Evolutionary conservation across 129 eudicot species (phyloP).

Genomic region (Erigeron canadensis): DNA sequence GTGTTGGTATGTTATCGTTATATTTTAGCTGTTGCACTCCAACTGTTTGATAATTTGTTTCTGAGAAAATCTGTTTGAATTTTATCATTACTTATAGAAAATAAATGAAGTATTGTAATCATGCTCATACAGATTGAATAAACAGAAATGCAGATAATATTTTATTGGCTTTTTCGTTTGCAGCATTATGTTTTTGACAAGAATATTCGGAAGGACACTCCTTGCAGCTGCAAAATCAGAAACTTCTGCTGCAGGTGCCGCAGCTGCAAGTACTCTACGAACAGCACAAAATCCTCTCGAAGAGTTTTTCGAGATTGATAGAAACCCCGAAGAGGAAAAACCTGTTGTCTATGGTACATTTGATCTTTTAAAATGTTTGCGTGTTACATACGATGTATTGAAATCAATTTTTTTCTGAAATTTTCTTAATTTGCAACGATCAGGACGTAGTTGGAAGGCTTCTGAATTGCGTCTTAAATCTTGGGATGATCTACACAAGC

Average conservation of each 20-base stretch:
- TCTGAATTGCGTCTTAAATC: slow-evolving; percentile 82
- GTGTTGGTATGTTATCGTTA: not conserved
- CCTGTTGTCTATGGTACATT: slow-evolving; percentile 69
- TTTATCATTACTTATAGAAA: no score
- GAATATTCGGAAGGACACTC: slow-evolving; percentile 63
- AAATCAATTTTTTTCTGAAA: not conserved
- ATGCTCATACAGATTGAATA: not conserved
- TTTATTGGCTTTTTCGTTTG: not conserved
- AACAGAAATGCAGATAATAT: not conserved
- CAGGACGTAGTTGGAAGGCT: slow-evolving; percentile 98
- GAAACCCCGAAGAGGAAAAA: slow-evolving; percentile 67
- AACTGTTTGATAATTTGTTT: not conserved
- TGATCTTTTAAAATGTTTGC: not conserved
- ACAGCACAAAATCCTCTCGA: slow-evolving; percentile 69
- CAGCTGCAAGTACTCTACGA: slow-evolving; percentile 28
- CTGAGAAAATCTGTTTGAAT: not conserved
- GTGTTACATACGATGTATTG: not conserved
- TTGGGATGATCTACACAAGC: slow-evolving; percentile 90
- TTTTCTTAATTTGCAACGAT: not conserved
- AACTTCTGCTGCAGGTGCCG: slow-evolving; percentile 59
- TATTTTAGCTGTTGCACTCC: not conserved
- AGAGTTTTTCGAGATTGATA: slow-evolving; percentile 67
- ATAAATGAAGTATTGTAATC: no score
- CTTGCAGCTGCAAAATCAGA: slow-evolving; percentile 63
- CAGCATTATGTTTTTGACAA: slow-evolving; percentile 51